Conservation (phyloP, 495 filamentous ascomycete genomes). For the Symbiotaphrina buchneri region DNA sequence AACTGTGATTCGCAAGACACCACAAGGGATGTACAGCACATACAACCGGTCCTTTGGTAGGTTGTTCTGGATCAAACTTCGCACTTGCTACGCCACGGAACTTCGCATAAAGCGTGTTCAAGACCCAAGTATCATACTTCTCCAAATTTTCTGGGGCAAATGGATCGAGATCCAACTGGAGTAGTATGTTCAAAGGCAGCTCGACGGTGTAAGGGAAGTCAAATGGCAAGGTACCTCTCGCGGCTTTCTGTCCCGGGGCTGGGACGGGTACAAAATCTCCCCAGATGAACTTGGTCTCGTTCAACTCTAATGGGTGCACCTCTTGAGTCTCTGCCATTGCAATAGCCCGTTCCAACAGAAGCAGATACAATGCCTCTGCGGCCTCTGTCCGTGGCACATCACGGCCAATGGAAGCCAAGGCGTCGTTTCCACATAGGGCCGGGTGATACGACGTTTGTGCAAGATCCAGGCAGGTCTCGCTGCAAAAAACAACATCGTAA, state of each 20-base stretch:
- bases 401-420: conserved; percentile 52
- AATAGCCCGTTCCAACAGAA: conserved; percentile 55
- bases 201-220: conserved; percentile 71
- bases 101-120: conserved; percentile 83
- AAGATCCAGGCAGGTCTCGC: conserved; percentile 38
- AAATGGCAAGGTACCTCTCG: conserved; percentile 44
- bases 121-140: conserved; percentile 56
- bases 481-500: conserved; percentile 74
- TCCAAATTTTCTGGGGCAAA: conserved; percentile 39
- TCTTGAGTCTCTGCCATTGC: conserved; percentile 74
- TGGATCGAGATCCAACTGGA: conserved; percentile 78
- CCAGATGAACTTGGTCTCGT: conserved; percentile 83
- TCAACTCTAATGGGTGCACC: conserved; percentile 60
- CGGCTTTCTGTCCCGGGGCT: not conserved
- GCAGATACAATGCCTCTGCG: conserved; percentile 55
- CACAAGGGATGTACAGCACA: conserved; percentile 57
- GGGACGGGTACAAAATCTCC: conserved; percentile 40
- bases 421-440: conserved; percentile 63
- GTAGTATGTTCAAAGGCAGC: conserved; percentile 60
- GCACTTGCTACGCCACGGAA: conserved; percentile 85
- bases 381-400: conserved; percentile 50
- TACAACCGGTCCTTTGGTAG: too few relatives aligned
- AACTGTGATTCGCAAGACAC: conserved; percentile 80
- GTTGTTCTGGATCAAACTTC: conserved; percentile 35
- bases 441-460: conserved; percentile 67